These are phyloP conservation scores for Leucogyrophana mollusca DNA, from an alignment of 768 basidiomycete genomes.

Conservation along the genomic window DNA sequence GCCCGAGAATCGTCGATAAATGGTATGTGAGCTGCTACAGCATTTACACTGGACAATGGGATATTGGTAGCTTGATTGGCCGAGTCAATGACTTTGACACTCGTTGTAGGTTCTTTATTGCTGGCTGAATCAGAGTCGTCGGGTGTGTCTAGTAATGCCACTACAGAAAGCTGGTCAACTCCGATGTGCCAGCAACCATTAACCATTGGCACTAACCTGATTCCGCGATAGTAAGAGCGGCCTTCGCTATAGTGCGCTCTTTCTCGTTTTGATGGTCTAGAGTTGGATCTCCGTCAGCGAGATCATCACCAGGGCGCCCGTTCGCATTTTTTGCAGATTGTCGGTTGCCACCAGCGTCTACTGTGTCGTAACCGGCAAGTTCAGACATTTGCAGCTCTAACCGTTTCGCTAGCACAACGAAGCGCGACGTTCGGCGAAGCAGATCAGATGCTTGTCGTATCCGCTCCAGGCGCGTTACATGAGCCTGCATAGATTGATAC, in stretches of 20 bases:
- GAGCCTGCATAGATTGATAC: conserved; percentile 67
- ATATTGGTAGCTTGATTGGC: conserved; percentile 33
- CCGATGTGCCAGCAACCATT: not conserved
- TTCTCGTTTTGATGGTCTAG: conserved; percentile 72
- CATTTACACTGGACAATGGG: conserved; percentile 71
- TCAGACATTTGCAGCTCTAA: conserved; percentile 85
- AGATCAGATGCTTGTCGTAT: conserved; percentile 84
- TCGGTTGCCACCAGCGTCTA: not conserved
- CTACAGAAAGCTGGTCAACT: conserved; percentile 29
- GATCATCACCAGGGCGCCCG: not conserved
- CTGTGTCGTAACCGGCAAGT: conserved; percentile 32
- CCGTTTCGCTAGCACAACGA: conserved; percentile 78
- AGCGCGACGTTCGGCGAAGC: conserved; percentile 80
- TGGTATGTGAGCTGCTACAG: conserved; percentile 66
- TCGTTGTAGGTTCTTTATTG: not conserved
- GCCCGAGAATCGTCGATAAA: conserved; percentile 70
- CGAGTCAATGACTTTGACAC: conserved; percentile 12
- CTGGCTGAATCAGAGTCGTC: conserved; percentile 11
- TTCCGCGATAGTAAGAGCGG: conserved; percentile 93
- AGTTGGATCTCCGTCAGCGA: conserved; percentile 20
- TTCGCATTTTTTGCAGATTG: not conserved
- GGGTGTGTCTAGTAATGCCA: conserved; percentile 49
- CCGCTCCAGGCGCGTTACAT: conserved; percentile 72
- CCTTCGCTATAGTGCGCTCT: conserved; percentile 88
- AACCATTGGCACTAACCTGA: conserved; percentile 55